Evolutionary conservation across 495 filamentous ascomycete species (phyloP), one percentile per base, ranked within the genome.

Genomic region (Penicillium goetzii): DNA sequence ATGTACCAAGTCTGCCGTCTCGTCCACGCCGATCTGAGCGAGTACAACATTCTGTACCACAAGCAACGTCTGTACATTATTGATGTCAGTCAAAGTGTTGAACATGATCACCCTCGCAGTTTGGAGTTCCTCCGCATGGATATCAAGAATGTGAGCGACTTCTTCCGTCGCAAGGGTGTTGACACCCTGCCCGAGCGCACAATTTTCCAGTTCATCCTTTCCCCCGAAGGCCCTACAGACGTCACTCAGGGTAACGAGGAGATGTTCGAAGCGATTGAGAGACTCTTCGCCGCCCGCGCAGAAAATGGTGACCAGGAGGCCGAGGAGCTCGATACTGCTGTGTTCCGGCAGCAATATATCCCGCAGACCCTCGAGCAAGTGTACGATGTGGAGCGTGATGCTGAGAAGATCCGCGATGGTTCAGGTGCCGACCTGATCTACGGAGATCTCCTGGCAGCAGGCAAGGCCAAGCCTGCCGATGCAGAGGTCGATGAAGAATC

Each of bases 61-160:
- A 83, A 93, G 67, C 81, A 85, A 50, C 87, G 88, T 66, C 84
- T 97, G 0, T 96, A 90, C 82, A 88, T 99, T 70, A 99, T 99
- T 68, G 95, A 99, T 79, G 95, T 99, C 49, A 96, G 92, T 66
- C 95, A 99, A 76, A 92, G 88, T 68, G 95, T 99, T 30, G 95
- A 97, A 79, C 93, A 97, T 71, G 92, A 98, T 60, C 95, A 99
- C 76, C 94, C 95, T 2, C 83, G 90, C 61, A 92, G 89, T 34
- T 81, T 96, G 21, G 92, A 97, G 72, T 98, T 99, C 74, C 79
- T 98, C 61, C 86, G 93, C 21, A 97, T 96, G 92, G 95, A 99
- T 74, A 90, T 98, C 75, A 97, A 97, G 82, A 99, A 99, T 69
- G 85, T 95, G 3, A 88, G 84, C 47, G 92, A 96, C 70, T 99